Base-by-base conservation (phyloP, 805 yeast species). In the Kuraishia cidri region DNA sequence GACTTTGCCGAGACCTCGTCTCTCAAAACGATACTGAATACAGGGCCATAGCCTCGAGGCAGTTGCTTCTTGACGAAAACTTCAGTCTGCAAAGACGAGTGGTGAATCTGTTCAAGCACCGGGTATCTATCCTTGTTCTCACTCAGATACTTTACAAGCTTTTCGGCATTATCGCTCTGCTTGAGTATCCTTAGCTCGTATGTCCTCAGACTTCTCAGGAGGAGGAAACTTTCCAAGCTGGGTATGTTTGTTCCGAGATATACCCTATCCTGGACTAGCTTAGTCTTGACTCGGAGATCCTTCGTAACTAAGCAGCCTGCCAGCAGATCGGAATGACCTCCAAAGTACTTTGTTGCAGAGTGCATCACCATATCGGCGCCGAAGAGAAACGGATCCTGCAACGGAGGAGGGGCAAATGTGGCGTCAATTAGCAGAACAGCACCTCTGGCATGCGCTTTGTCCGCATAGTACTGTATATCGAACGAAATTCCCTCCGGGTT, bases 371-470 rank as follows among this genome's bases (percentile, higher is more conserved):
- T 58, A 54, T 90, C 97, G 20, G 81, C 95, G 30, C 90, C 95
- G 46, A 72, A 79, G 25, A 66, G 66, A 58, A 86, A 85, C 4
- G 94, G 90, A 39, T 85, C 72, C 45, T 75, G 81, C 24, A 36
- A 28, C 12, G 95, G 95, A 10, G 94, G 94, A 14, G 97, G 95
- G 7, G 95, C 97, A 57, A 90, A 84, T 0, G 97, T 90, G 5
- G 95, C 69, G 55, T 88, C 97, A 11, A 84, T 76, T 17, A 75
- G 47, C 10, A 88, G 56, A 16, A 62, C 45, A 0, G 94, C 96
- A 13, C 95, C 95, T 34, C 73, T 72, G 2, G 66, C 60, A 50
- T 85, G 95, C 1, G 95, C 95, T 38, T 66, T 67, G 2, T 72
- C 62, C 3, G 85, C 88, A 47, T 70, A 79, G 31, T 68, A 54